phyloP scores from a whole-genome alignment of 2,329 filamentous ascomycete species.

The Cordyceps sp. region DNA sequence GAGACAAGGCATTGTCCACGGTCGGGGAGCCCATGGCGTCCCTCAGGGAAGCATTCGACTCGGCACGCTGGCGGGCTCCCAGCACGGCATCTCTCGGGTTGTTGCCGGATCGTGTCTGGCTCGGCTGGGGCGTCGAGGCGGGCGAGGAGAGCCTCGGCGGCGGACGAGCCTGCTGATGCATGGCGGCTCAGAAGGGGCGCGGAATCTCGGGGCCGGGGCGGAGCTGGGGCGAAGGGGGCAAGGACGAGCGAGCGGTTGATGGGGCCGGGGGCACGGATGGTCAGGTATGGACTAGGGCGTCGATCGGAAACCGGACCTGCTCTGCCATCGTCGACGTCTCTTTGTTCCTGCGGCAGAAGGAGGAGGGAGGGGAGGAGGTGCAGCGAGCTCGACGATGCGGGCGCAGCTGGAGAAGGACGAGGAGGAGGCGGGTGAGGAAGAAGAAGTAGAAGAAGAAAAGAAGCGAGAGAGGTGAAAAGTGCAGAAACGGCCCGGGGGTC shows the following conservation, averaged over 20 bases:
- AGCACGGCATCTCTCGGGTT: constrained; percentile 49
- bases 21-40: constrained; percentile 30
- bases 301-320: constrained; percentile 1
- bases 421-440: no score
- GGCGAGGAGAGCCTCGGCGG: constrained; percentile 58
- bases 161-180: constrained; percentile 82
- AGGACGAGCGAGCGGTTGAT: background rate
- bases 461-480: no score
- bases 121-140: constrained; percentile 54
- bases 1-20: constrained; percentile 22
- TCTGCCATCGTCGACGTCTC: constrained; percentile 3
- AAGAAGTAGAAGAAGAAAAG: no score
- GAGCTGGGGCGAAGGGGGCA: background rate
- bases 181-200: constrained; percentile 16
- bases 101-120: constrained; percentile 55
- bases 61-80: constrained; percentile 23
- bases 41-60: constrained; percentile 24
- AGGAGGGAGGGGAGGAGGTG: no score
- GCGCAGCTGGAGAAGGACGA: no score
- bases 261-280: background rate
- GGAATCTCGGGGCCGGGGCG: background rate
- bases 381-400: no score
- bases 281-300: constrained; percentile 1
- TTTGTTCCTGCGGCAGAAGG: no score
- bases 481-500: no score